A percentile compares a stretch with the other conserved stretches of the same genome.
These are phyloP conservation scores for Tympanopsis confertula DNA, from an alignment of 2,329 filamentous ascomycete genomes.

Conservation along the genomic window DNA sequence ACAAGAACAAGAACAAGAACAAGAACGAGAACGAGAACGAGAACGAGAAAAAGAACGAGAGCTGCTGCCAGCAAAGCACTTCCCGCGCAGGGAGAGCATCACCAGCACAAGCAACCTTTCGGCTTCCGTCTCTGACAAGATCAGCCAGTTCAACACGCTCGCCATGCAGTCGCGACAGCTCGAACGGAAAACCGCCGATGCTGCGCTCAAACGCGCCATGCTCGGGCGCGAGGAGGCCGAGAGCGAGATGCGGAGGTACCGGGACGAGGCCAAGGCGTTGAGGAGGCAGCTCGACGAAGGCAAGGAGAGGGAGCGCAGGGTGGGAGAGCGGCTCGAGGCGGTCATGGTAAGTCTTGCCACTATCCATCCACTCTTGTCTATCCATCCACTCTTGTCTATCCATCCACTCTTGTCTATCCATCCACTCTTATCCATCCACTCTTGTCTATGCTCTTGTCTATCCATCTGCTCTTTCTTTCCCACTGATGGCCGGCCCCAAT, in stretches of 20 bases:
- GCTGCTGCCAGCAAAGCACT: not conserved
- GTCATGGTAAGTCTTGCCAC: slow-evolving; percentile 46
- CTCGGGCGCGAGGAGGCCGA: slow-evolving; percentile 62
- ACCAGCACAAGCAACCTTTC: slow-evolving; percentile 21
- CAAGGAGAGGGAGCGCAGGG: slow-evolving; percentile 51
- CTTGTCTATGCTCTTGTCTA: no score
- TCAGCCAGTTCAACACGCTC: slow-evolving; percentile 63
- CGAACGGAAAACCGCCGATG: slow-evolving; percentile 53
- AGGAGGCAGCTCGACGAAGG: slow-evolving; percentile 52
- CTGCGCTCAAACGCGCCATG: slow-evolving; percentile 54
- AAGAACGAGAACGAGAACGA: no score
- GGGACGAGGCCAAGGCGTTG: slow-evolving; percentile 45
- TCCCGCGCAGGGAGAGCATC: slow-evolving; percentile 13
- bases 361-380: slow-evolving; percentile 2
- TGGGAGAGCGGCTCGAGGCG: slow-evolving; percentile 54
- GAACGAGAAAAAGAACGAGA: not conserved
- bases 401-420: not conserved
- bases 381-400: not conserved
- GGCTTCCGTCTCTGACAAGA: slow-evolving; percentile 52
- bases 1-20: no score
- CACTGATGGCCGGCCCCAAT: slow-evolving; percentile 2
- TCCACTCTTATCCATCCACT: not conserved
- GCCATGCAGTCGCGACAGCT: slow-evolving; percentile 47
- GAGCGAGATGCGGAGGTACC: slow-evolving; percentile 49
- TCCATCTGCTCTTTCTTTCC: slow-evolving; percentile 4